Evolutionary conservation across 1,139 yeast genomes (phyloP).

Genomic region (Pichia sp.): DNA sequence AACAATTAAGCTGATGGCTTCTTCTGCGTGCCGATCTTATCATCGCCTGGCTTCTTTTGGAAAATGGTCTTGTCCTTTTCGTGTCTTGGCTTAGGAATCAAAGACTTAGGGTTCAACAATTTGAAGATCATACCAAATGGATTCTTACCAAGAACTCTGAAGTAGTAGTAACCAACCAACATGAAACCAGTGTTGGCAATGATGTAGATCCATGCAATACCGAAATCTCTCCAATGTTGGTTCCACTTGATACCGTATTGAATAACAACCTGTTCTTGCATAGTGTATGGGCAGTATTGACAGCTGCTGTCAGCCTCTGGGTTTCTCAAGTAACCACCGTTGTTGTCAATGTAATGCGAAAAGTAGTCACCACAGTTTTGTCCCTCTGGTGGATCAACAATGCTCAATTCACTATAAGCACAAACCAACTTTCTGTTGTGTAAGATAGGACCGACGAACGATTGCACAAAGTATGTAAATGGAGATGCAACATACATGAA

Average conservation of each 20-base stretch:
- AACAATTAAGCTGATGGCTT: not conserved
- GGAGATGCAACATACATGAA: conserved; percentile 71
- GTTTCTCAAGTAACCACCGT: conserved; percentile 52
- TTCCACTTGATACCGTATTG: conserved; percentile 42
- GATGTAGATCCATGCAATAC: conserved; percentile 54
- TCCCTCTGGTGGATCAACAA: conserved; percentile 52
- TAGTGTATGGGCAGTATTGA: conserved; percentile 50
- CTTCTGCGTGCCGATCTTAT: conserved; percentile 22
- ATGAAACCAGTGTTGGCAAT: conserved; percentile 40
- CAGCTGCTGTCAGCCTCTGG: conserved; percentile 49
- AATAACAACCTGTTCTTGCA: conserved; percentile 51
- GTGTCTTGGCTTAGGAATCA: conserved; percentile 31
- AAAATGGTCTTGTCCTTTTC: conserved; percentile 38
- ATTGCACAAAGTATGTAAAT: conserved; percentile 55
- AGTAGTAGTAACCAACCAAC: conserved; percentile 19
- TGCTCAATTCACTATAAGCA: conserved; percentile 43
- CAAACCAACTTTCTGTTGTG: conserved; percentile 55
- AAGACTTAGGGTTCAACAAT: conserved; percentile 11
- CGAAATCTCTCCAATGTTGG: conserved; percentile 63
- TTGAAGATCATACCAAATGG: conserved; percentile 10
- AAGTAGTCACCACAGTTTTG: conserved; percentile 53
- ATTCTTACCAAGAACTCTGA: conserved; percentile 15
- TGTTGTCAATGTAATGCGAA: conserved; percentile 32
- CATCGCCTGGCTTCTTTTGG: conserved; percentile 35
- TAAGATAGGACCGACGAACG: conserved; percentile 47